Evolutionary conservation across 495 filamentous ascomycete species (phyloP), one percentile per base, ranked within the genome.

Genomic region (Trichoderma asperelloides): DNA sequence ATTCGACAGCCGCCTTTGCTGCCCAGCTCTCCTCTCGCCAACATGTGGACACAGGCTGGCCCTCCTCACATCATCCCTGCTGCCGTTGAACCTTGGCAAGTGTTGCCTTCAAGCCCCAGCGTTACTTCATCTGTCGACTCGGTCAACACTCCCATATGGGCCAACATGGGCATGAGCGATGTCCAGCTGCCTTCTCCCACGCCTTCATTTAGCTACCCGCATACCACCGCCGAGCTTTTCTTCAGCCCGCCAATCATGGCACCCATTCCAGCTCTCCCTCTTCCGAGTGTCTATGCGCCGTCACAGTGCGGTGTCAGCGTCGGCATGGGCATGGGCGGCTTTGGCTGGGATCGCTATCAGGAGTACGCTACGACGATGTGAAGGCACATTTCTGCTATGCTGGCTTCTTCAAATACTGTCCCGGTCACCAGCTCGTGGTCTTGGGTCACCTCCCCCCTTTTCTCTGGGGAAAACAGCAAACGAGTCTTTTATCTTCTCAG

Each of bases 61-160:
- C 75, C 78, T 33, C 79, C 82, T 15, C 78, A 85, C 21, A 47
- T 30, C n/a, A 78, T 79, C 43, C 72, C 84, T 57, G 84, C 88
- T 30, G 86, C 86, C 13, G 87, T 96, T 70, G 96, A 98, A 66
- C 84, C 92, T 64, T 98, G 94, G 95, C 94, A 89, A 76, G 88
- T 97, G 72, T 82, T 98, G 67, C 89, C 95, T 70, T 97, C 96
- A 66, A 96, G 91, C 74, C 88, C 88, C 64, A 87, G 87, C 72
- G 85, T 91, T 41, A 85, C 87, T 65, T 89, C 88, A 62, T 80
- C 80, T 55, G 84, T 87, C 47, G 91, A 95, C 74, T 86, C 86
- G 65, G 51, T 30, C 21, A 85, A 84, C 68, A 80, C 85, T 40
- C 82, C 88, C 68, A 87, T 96, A 76, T 97, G 94, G 95, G 85